Evolutionary conservation across 148 eudicot genomes (phyloP), one percentile per base, ranked within the genome.

Genomic region (Amaranthus palmeri): DNA sequence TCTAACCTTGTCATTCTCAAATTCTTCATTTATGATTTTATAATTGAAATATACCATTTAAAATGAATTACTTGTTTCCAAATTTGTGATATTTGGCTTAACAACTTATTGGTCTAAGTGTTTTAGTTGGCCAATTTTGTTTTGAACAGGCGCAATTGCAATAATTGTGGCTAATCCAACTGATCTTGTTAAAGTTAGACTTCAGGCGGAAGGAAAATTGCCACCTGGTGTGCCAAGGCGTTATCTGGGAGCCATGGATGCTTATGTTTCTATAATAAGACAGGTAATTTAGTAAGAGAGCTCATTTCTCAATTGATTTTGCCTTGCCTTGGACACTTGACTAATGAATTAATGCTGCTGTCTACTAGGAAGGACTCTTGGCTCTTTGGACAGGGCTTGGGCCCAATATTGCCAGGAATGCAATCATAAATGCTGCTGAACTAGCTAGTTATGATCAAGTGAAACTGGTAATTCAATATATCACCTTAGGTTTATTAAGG

Each of bases 371-470:
- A 77, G 92, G 92, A 69, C 79, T 86, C 13, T 75, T 66, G 70
- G 88, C 86, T 61, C 80, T 88, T 46, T 88, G 89, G 92, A 88
- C 92, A 66, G 90, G 92, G 67, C 81, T 88, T 67, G 89, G 89
- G 74, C 89, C 92, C 76, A 88, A 88, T 68, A 86, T 88, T 79
- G 86, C 83, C 65, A 80, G 92, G 69, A 88, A 88, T 82, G 88
- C 92, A 61, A 81, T 81, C 44, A 73, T 88, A 50, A 88, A 86
- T 77, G 92, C 92, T 10, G 92, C 92, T 60, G 92, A 88, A 71
- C 77, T 88, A 66, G 92, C 92, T 18, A 86, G 92, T 81, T 88
- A 88, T 56, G 92, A 86, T 76, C 85, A 86, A 52, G 83, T 88
- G 73, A 88, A 88, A 81, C 72, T 86, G 92, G 92, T 88, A 77